Percentiles rank a stretch among this genome's conserved stretches.
Conservation (phyloP, 345 rosid genomes). For the Camelina laxa region DNA sequence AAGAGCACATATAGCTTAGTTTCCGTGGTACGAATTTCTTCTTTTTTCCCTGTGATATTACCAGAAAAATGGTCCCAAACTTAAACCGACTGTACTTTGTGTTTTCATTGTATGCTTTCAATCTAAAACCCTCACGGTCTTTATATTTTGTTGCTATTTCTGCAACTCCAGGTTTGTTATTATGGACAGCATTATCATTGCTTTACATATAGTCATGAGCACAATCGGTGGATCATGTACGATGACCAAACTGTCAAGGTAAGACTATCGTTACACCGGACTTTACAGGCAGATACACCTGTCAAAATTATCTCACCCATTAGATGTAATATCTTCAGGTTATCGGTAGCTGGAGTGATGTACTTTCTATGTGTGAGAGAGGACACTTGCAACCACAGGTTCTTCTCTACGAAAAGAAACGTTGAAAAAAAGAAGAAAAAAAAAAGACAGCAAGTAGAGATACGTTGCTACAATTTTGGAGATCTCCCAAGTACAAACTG, state of each 20-base stretch:
- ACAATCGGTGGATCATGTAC: slow-evolving; percentile 82
- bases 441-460: slow-evolving; percentile 5
- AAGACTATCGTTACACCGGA: slow-evolving; percentile 20
- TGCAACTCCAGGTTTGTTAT: slow-evolving; percentile 79
- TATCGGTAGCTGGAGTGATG: slow-evolving; percentile 84
- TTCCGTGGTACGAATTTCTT: slow-evolving; percentile 71
- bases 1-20: slow-evolving; percentile 66
- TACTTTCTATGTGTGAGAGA: slow-evolving; percentile 72
- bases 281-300: neutral
- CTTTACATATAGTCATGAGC: slow-evolving; percentile 80
- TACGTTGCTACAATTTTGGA: slow-evolving; percentile 22
- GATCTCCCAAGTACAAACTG: slow-evolving; percentile 35
- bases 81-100: neutral
- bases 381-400: slow-evolving; percentile 98
- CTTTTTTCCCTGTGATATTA: neutral
- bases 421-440: slow-evolving; percentile 27
- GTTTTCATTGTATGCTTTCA: neutral
- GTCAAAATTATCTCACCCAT: neutral
- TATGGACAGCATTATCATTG: slow-evolving; percentile 98
- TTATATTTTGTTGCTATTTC: slow-evolving; percentile 14
- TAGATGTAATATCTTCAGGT: slow-evolving; percentile 55
- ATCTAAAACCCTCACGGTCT: neutral
- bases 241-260: slow-evolving; percentile 96
- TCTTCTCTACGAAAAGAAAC: slow-evolving; percentile 77
- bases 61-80: neutral